Evolutionary conservation across 1,284 basidiomycete genomes (phyloP).

Genomic region (Gymnopus androsaceus): DNA sequence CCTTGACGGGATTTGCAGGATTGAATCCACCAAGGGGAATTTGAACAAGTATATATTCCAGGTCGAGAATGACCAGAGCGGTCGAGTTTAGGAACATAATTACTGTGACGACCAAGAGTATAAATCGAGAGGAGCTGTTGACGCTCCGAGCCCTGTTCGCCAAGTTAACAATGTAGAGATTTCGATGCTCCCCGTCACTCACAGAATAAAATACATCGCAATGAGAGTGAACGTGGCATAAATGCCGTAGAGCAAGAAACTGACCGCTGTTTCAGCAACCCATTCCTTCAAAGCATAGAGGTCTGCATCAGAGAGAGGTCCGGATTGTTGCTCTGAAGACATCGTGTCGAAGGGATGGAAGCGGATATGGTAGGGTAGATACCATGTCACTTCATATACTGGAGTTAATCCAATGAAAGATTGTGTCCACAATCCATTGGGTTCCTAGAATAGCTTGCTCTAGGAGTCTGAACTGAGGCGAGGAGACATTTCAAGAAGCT

Average conservation of each 20-base stretch:
- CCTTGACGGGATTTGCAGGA: background rate
- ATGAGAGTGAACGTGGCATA: constrained; percentile 1
- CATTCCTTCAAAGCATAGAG: background rate
- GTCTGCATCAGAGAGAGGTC: background rate
- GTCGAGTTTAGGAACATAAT: background rate
- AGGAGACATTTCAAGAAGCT: too few species aligned
- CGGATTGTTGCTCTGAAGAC: background rate
- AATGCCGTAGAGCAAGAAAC: background rate
- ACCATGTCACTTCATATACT: too few species aligned
- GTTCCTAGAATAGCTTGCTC: too few species aligned
- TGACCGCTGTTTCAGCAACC: background rate
- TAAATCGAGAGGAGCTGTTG: background rate
- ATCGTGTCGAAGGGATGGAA: too few species aligned
- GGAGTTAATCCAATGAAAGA: too few species aligned
- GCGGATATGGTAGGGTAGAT: too few species aligned
- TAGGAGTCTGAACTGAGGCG: too few species aligned
- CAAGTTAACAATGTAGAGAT: too few species aligned
- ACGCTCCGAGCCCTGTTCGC: background rate
- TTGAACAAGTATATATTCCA: background rate
- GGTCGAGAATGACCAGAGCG: background rate
- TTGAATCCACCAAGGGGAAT: background rate
- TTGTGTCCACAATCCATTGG: too few species aligned
- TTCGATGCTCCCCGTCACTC: background rate
- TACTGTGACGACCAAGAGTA: background rate
- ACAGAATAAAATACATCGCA: constrained; percentile 3